Conservation (phyloP, 768 basidiomycete species). For the Mycena capillaripes region DNA sequence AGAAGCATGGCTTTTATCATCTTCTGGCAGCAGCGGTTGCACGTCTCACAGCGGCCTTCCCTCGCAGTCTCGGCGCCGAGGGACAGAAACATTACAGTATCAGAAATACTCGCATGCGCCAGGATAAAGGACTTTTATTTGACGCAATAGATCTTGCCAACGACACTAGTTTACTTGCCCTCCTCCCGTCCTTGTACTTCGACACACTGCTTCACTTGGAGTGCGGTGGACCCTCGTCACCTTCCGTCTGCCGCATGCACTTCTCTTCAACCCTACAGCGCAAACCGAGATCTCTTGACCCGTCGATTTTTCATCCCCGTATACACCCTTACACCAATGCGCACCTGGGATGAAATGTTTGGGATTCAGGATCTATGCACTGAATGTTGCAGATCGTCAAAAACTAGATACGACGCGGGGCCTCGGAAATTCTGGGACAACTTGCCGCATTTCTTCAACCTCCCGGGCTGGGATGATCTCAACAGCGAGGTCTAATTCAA, state of each 20-base stretch:
- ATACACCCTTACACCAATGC: background rate
- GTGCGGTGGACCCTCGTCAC: no score
- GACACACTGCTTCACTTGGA: background rate
- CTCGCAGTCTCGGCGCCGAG: background rate
- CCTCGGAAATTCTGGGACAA: background rate
- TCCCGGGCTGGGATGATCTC: background rate
- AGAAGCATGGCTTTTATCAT: background rate
- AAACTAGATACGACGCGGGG: background rate
- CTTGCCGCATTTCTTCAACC: background rate
- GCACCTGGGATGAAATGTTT: background rate
- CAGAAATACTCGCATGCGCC: background rate
- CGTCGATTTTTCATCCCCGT: background rate
- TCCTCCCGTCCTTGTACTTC: constrained; percentile 6
- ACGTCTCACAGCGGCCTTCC: background rate
- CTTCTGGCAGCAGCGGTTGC: background rate
- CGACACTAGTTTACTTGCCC: background rate
- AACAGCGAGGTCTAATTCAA: background rate
- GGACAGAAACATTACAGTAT: background rate
- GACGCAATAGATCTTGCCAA: constrained; percentile 4
- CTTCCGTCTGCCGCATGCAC: background rate
- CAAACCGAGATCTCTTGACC: background rate
- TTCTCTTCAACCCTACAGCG: background rate
- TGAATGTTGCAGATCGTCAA: background rate
- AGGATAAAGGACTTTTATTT: background rate
- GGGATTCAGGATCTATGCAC: background rate